These are phyloP conservation scores for Brettanomyces anomalus DNA, from an alignment of 805 yeast species.

Conservation along the genomic window DNA sequence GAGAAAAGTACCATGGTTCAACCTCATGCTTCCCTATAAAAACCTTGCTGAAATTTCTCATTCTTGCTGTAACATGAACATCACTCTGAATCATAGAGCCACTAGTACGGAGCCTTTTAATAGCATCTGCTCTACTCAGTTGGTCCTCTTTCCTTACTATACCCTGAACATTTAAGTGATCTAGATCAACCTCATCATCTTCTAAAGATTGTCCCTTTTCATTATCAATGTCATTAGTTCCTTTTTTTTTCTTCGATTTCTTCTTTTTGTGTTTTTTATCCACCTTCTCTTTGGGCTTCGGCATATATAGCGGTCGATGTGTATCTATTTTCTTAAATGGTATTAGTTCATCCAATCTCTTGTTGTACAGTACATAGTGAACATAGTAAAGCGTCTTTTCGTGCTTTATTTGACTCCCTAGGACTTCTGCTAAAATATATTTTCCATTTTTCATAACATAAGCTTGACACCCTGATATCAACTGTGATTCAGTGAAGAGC, in stretches of 20 bases:
- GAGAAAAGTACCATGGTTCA: constrained; percentile 98
- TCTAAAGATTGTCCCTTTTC: constrained; percentile 4
- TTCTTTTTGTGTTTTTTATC: constrained; percentile 28
- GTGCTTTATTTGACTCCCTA: constrained; percentile 66
- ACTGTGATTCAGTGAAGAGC: constrained; percentile 35
- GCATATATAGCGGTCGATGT: constrained; percentile 59
- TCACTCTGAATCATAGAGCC: constrained; percentile 93
- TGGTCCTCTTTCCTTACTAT: constrained; percentile 54
- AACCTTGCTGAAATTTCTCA: constrained; percentile 69
- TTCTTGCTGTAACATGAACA: constrained; percentile 80
- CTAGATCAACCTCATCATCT: constrained; percentile 77
- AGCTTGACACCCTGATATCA: constrained; percentile 72
- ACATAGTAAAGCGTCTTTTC: constrained; percentile 80
- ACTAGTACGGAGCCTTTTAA: constrained; percentile 83
- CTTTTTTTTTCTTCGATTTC: constrained; percentile 16
- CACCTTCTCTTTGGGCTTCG: constrained; percentile 48
- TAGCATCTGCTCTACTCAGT: constrained; percentile 81
- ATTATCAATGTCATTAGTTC: not conserved
- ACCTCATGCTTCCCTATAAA: constrained; percentile 85
- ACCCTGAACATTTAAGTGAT: constrained; percentile 79
- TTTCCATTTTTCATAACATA: constrained; percentile 77
- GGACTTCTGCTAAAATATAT: constrained; percentile 72
- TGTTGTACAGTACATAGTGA: constrained; percentile 90
- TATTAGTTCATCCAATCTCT: constrained; percentile 96
- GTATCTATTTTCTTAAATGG: constrained; percentile 62